Evolutionary conservation across 1,284 basidiomycete genomes (phyloP).

Genomic region (Malassezia globosa): DNA sequence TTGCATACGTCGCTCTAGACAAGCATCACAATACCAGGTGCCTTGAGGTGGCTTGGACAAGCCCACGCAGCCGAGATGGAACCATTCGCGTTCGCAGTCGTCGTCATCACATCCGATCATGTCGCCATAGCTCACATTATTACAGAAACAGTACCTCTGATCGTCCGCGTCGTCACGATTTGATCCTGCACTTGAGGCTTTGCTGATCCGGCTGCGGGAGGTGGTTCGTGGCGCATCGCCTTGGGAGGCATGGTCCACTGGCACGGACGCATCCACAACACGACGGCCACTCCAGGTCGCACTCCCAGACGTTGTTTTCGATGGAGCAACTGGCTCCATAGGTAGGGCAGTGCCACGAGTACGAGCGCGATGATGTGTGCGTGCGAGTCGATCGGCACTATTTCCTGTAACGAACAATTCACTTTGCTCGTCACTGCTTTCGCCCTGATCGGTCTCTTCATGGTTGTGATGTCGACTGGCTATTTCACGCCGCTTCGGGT

Average conservation of each 20-base stretch:
- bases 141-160: constrained; percentile 75
- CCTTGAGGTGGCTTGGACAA: constrained; percentile 56
- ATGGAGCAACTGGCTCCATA: not conserved
- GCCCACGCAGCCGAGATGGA: constrained; percentile 63
- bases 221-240: not conserved
- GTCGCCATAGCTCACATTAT: constrained; percentile 75
- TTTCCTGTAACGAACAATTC: not conserved
- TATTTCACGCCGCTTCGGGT: constrained; percentile 6
- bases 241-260: not conserved
- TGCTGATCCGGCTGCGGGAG: constrained; percentile 2
- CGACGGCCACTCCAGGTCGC: constrained; percentile 7
- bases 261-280: not conserved
- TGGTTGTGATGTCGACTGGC: not conserved
- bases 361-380: not conserved
- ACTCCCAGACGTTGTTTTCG: not conserved
- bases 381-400: not conserved
- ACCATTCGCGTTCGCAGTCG: constrained; percentile 87
- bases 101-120: constrained; percentile 94
- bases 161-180: constrained; percentile 49
- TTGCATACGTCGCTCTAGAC: constrained; percentile 26
- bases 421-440: constrained; percentile 2
- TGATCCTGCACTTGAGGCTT: not conserved
- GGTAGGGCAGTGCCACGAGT: not conserved
- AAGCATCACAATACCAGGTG: constrained; percentile 61
- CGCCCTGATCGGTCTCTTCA: constrained; percentile 1